These are phyloP conservation scores for Mortierella claussenii DNA, from an alignment of 192 early-diverging fungal species.

Conservation along the genomic window DNA sequence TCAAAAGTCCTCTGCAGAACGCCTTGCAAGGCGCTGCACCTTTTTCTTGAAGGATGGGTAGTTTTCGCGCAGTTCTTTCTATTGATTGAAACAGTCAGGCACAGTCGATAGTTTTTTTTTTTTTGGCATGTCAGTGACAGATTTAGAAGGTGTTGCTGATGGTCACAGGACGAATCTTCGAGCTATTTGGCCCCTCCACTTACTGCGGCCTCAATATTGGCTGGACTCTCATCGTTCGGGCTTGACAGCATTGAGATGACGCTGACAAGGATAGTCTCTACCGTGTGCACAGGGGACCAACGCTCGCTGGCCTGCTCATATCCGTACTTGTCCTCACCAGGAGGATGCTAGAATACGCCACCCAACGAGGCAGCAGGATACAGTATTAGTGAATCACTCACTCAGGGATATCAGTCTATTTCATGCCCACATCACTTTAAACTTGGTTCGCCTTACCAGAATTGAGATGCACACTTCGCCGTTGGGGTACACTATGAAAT, in stretches of 20 bases:
- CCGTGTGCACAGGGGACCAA: slow-evolving; percentile 95
- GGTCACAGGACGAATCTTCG: not conserved
- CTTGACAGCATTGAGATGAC: slow-evolving; percentile 92
- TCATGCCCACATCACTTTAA: too few relatives aligned
- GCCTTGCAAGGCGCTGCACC: slow-evolving; percentile 71
- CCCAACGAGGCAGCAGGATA: too few relatives aligned
- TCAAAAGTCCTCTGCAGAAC: slow-evolving; percentile 62
- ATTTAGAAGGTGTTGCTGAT: not conserved
- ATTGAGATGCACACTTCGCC: slow-evolving; percentile 98
- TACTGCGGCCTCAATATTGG: slow-evolving; percentile 94
- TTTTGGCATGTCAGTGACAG: not conserved
- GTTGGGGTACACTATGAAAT: slow-evolving; percentile 74
- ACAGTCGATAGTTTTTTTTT: not conserved
- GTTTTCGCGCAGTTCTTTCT: slow-evolving; percentile 84
- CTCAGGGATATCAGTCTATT: too few relatives aligned
- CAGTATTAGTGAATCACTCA: too few relatives aligned
- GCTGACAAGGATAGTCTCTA: slow-evolving; percentile 90
- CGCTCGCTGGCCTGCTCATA: slow-evolving; percentile 92
- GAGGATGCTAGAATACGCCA: slow-evolving; percentile 67
- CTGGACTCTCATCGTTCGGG: slow-evolving; percentile 97
- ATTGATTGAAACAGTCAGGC: slow-evolving; percentile 17
- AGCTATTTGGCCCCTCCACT: too few relatives aligned
- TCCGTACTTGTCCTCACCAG: slow-evolving; percentile 88
- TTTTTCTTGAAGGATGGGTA: slow-evolving; percentile 78
- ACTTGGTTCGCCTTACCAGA: slow-evolving; percentile 68